Evolutionary conservation across 2,329 filamentous ascomycete genomes (phyloP), one percentile per base, ranked within the genome.

Genomic region (Aspergillus floridensis): DNA sequence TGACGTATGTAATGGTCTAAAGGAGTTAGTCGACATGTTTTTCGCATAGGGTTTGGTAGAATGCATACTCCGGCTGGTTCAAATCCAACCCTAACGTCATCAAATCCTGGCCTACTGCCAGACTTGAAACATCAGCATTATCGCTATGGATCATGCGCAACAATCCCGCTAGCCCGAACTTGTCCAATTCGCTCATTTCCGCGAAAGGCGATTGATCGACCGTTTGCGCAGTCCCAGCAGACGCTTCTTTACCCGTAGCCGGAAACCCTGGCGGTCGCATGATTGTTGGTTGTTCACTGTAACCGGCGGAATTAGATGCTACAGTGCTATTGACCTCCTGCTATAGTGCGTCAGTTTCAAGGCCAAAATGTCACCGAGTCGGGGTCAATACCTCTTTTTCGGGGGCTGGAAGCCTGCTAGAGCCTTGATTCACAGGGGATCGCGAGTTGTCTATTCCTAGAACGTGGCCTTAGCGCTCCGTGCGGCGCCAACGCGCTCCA

Each of bases 61-160:
- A 62, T 8, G 38, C 81, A 73, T 79, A 85, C 83, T 86, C 84
- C 60, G 82, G 81, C 61, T 83, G 82, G 65, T 87, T 87, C 58
- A 89, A 75, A 69, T 89, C 86, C 64, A 89, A 76, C 26, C 86
- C 87, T 22, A 89, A 74, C 7, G 82, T 82, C 69, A 84, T 86
- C 61, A 88, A 72, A 70, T 89, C 86, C 70, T 88, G 85, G 14
- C 87, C 87, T 63, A 86, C 79, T 29, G 86, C 82, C 56, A 88
- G 77, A 60, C 74, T 76, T n/a, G 77, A 76, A 49, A 81, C 73
- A 71, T 81, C 84, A 14, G 79, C 78, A 66, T 77, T 84, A 61
- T 82, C 82, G 62, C 79, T 77, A 56, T 80, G 81, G 63, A 85
- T 83, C 80, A 82, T 85, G 41, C 79, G 80, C 47, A 86, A 71